These are phyloP conservation scores for Melampsora occidentalis DNA, from an alignment of 1,284 basidiomycete genomes.

Conservation along the genomic window DNA sequence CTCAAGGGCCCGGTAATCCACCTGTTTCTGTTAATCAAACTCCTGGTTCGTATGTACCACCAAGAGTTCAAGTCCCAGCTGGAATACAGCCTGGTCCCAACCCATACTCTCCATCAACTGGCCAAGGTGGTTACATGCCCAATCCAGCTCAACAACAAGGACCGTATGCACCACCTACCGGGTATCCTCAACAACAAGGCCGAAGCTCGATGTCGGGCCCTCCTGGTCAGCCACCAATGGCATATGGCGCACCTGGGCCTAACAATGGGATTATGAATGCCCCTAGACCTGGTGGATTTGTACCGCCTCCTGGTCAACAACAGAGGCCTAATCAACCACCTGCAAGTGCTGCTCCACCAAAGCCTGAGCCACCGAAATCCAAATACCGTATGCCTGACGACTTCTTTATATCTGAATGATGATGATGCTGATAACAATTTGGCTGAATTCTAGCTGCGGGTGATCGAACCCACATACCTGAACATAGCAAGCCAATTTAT, in stretches of 20 bases:
- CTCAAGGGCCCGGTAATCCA: background rate
- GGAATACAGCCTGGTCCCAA: conserved; percentile 37
- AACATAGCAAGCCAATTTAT: conserved; percentile 66
- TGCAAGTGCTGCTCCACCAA: conserved; percentile 55
- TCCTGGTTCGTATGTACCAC: conserved; percentile 37
- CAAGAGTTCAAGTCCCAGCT: conserved; percentile 26
- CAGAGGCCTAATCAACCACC: conserved; percentile 57
- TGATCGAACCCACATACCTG: conserved; percentile 85
- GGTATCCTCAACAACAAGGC: conserved; percentile 51
- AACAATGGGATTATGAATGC: background rate
- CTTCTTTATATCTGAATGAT: background rate
- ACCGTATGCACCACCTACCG: conserved; percentile 38
- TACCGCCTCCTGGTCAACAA: conserved; percentile 40
- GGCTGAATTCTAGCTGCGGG: conserved; percentile 68
- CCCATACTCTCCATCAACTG: conserved; percentile 43
- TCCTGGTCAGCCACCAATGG: conserved; percentile 25
- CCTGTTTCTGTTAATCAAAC: conserved; percentile 5
- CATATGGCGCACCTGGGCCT: conserved; percentile 14
- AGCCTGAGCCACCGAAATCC: conserved; percentile 55
- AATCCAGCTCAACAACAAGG: conserved; percentile 44
- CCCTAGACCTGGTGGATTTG: conserved; percentile 15
- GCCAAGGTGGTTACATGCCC: conserved; percentile 48
- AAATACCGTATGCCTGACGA: conserved; percentile 69
- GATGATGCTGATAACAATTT: background rate
- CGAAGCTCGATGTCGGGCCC: conserved; percentile 44